Base-by-base conservation (phyloP, 495 filamentous ascomycete species). In the Chaetomium cochliodes region DNA sequence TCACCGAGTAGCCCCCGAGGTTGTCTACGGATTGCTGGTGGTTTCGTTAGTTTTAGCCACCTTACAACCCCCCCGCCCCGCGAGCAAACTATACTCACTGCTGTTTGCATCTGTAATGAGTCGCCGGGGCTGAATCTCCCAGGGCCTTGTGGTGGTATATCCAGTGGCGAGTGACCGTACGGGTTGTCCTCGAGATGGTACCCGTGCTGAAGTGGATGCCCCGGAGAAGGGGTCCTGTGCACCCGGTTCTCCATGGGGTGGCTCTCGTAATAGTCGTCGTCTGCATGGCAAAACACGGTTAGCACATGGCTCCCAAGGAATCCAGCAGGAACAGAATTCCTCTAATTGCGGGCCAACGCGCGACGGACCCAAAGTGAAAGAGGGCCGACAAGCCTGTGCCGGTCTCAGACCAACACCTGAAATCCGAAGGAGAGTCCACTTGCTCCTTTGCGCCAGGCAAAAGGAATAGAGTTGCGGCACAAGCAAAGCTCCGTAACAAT, bases 1-100 rank as follows among this genome's bases (percentile, higher is more conserved):
- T 86, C 42, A 97, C 75, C 7, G 86, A 78, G 73, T 93, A 96
- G 20, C 88, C 88, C 67, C 83, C 84, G 18, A 88, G 78, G 69
- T 90, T 88, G 72, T 92, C 90, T 1, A 93, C 88, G 1, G 92
- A 96, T 78, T 93, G 93, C 86, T 82, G 11, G 80, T 60, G 47
- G 60, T 3, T 39, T 1, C 23, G 61, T 71, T 53, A 72, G 72
- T 37, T 9, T 41, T 12, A 11, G n/a, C 8, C 20, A 11, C 46
- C 5, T 20, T 0, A 8, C 23, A 18, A 1, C 22, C 54, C 20
- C 9, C 0, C 9, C 1, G 28, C 33, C 2, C 0, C n/a, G n/a
- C n/a, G n/a, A 49, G 16, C 2, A 6, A 20, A n/a, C 5, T 9
- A 18, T 9, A 80, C 86, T 81, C 69, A 90, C 87, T 50, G 90